A percentile compares a stretch with the other conserved stretches of the same genome.
Evolutionary conservation across 2,329 filamentous ascomycete species (phyloP).

Genomic region (Chaetothyriales sp.): DNA sequence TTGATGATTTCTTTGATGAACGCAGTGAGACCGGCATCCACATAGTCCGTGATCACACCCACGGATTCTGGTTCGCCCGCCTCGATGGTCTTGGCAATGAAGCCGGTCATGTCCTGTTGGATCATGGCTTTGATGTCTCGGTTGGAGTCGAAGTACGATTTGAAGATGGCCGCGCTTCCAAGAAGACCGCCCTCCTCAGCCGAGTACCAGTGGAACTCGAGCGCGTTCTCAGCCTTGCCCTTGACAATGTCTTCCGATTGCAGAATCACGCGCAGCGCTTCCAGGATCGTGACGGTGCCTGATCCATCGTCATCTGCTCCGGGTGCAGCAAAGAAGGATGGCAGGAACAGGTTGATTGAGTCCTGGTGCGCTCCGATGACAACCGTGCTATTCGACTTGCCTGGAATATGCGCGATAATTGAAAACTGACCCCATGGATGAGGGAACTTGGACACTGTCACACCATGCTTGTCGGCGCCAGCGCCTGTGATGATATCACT

Average conservation of each 20-base stretch:
- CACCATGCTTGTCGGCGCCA: conserved; percentile 51
- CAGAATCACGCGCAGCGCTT: conserved; percentile 71
- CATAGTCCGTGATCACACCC: conserved; percentile 84
- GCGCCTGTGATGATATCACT: conserved; percentile 54
- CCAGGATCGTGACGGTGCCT: conserved; percentile 85
- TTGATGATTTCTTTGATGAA: conserved; percentile 86
- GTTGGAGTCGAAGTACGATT: conserved; percentile 55
- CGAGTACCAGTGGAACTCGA: conserved; percentile 96
- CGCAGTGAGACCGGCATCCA: conserved; percentile 63
- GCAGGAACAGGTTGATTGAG: conserved; percentile 84
- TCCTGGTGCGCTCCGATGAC: conserved; percentile 89
- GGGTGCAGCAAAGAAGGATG: conserved; percentile 66
- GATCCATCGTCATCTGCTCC: conserved; percentile 94
- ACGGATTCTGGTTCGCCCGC: conserved; percentile 71
- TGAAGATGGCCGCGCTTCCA: conserved; percentile 81
- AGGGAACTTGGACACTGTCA: conserved; percentile 55
- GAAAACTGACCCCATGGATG: conserved; percentile 83
- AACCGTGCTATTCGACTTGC: conserved; percentile 66
- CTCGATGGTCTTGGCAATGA: conserved; percentile 65
- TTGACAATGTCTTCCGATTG: conserved; percentile 52
- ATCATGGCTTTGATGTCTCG: conserved; percentile 87
- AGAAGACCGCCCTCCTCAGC: conserved; percentile 79
- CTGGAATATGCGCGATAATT: conserved; percentile 82
- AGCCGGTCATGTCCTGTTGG: conserved; percentile 97
- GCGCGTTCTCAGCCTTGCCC: conserved; percentile 64